Evolutionary conservation across 1,139 yeast genomes (phyloP), one percentile per base, ranked within the genome.

Genomic region (Spencermartinsiella ligniputridi): DNA sequence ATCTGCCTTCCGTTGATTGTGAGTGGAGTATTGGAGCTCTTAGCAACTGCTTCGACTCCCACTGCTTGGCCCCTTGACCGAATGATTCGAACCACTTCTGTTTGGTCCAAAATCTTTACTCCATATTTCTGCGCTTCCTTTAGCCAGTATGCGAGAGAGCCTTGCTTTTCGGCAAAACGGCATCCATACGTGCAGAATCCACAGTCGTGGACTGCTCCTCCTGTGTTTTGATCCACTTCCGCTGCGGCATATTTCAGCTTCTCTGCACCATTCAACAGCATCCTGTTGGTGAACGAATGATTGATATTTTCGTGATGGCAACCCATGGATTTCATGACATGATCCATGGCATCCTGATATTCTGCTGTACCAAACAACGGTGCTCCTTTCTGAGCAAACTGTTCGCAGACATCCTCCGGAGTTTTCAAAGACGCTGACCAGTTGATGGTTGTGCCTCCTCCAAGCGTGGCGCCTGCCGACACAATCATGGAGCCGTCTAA

Each of bases 401-500:
- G 81, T 42, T 71, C 66, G 44, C 83, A 70, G 3, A 78, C 78
- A 47, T 68, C 69, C 55, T 72, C 75, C 1, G 80, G 79, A 1
- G 83, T 75, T 44, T 66, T 70, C 47, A 78, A 57, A 51, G 76
- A 69, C 9, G 83, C 82, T n/a, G 78, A 72, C 83, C 83, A 78
- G 59, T 78, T 78, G 39, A 78, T 74, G 3, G 83, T 76, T 4
- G 79, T 66, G 3, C 83, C 83, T 9, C 83, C 83, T 6, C 83
- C 83, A 50, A 78, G 73, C 1, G 78, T 75, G 1, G 79, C 55
- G 1, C 83, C 83, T 0, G 83, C 81, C 41, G 77, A 60, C 2
- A 76, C 52, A 21, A 68, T 57, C 32, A 72, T 44, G 40, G 56
- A 45, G 18, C 68, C 72, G 48, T 71, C 76, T 40, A 65, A 65